phyloP scores from a whole-genome alignment of 345 rosid species.

The Hibiscus syriacus region DNA sequence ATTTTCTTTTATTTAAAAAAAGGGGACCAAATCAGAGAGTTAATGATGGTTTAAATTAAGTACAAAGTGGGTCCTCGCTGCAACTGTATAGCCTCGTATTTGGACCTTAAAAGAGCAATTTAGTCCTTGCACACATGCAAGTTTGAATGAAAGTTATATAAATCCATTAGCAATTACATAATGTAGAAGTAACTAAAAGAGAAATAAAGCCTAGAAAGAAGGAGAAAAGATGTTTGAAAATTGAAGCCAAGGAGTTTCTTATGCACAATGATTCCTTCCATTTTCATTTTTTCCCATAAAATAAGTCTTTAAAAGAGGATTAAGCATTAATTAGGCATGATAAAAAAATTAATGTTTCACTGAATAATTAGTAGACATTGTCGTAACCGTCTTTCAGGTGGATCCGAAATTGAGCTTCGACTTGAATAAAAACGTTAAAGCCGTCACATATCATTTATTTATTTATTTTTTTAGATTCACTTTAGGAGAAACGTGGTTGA shows the following conservation, averaged over 20 bases:
- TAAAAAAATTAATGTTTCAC: too few species aligned
- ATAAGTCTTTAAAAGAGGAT: too few species aligned
- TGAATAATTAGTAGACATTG: too few species aligned
- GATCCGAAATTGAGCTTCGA: too few species aligned
- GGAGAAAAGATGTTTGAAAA: slow-evolving; percentile 27
- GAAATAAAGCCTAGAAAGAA: slow-evolving; percentile 27
- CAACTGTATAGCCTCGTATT: slow-evolving; percentile 15
- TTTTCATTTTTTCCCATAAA: neutral
- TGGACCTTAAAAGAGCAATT: slow-evolving; percentile 7
- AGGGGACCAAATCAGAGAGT: slow-evolving; percentile 1
- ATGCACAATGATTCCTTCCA: neutral
- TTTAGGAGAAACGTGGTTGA: slow-evolving; percentile 45
- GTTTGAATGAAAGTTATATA: neutral
- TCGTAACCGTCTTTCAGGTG: too few species aligned
- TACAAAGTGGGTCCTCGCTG: slow-evolving; percentile 18
- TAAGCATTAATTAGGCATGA: too few species aligned
- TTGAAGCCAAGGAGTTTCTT: neutral
- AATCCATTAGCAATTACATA: neutral
- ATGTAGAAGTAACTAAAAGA: neutral
- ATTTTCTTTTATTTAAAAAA: too few species aligned
- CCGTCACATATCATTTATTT: too few species aligned
- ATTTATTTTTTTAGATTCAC: slow-evolving; percentile 7
- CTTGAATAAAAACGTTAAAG: too few species aligned
- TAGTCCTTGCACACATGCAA: slow-evolving; percentile 15
- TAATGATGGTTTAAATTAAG: slow-evolving; percentile 11